These are phyloP conservation scores for Fomitopsis betulina DNA, from an alignment of 1,284 basidiomycete genomes.

Conservation along the genomic window DNA sequence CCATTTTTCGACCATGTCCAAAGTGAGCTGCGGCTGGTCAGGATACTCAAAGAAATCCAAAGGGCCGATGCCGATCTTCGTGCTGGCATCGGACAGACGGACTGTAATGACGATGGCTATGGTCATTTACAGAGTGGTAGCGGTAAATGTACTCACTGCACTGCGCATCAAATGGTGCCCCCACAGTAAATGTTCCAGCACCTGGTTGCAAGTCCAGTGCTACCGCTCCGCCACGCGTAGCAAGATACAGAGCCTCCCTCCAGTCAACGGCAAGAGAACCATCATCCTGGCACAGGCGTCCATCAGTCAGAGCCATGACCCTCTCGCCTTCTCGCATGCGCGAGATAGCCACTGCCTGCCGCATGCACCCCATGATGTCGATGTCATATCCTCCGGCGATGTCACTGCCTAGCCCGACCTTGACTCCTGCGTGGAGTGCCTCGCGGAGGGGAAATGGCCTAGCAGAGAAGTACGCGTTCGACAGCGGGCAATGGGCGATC, in stretches of 20 bases:
- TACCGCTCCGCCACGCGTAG: slow-evolving; percentile 70
- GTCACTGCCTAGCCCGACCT: slow-evolving; percentile 80
- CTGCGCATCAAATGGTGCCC: slow-evolving; percentile 80
- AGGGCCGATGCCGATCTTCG: slow-evolving; percentile 45
- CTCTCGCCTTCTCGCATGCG: slow-evolving; percentile 64
- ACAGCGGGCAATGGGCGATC: slow-evolving; percentile 82
- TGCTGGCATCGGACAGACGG: slow-evolving; percentile 37
- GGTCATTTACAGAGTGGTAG: background rate
- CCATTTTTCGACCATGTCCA: slow-evolving; percentile 78
- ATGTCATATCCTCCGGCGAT: slow-evolving; percentile 80
- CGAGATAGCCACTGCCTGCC: slow-evolving; percentile 68
- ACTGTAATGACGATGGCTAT: slow-evolving; percentile 34
- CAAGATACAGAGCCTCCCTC: slow-evolving; percentile 77
- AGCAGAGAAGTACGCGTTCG: slow-evolving; percentile 81
- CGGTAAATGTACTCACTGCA: slow-evolving; percentile 47
- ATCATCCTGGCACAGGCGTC: slow-evolving; percentile 4
- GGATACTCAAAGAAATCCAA: slow-evolving; percentile 67
- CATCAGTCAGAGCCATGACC: slow-evolving; percentile 23
- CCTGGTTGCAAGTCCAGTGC: slow-evolving; percentile 52
- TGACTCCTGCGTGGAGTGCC: slow-evolving; percentile 57
- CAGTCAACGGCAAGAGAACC: slow-evolving; percentile 36
- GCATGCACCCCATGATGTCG: slow-evolving; percentile 75
- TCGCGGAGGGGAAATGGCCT: slow-evolving; percentile 71
- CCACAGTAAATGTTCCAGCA: slow-evolving; percentile 57
- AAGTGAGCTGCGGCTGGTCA: slow-evolving; percentile 28